Percentiles rank a stretch among this genome's conserved stretches.
Evolutionary conservation across 768 basidiomycete genomes (phyloP).

Genomic region (Podaxis pistillaris): DNA sequence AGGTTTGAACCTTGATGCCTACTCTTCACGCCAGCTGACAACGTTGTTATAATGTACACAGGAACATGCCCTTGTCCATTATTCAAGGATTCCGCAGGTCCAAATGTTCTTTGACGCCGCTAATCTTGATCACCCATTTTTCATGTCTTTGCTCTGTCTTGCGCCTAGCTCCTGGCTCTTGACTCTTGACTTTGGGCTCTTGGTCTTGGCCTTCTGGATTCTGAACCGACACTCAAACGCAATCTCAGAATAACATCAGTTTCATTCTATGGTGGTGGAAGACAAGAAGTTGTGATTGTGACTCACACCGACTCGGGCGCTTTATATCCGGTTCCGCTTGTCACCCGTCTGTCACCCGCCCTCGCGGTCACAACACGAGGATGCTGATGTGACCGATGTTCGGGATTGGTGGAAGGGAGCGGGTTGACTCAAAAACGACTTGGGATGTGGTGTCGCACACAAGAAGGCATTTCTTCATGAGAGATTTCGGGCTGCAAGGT

Average conservation of each 20-base stretch:
- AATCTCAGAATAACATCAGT: background rate
- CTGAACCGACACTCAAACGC: background rate
- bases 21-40: background rate
- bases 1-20: background rate
- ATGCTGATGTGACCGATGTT: background rate
- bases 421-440: background rate
- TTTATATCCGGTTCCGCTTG: background rate
- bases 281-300: background rate
- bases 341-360: background rate
- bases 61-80: background rate
- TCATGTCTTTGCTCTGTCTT: too few relatives aligned
- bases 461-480: background rate
- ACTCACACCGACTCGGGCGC: background rate
- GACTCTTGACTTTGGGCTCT: background rate
- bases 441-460: background rate
- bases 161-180: background rate
- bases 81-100: background rate
- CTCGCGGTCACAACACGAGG: background rate
- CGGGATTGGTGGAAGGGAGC: background rate
- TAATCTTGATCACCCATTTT: background rate
- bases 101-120: background rate
- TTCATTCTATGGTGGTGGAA: background rate
- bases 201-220: background rate
- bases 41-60: background rate
- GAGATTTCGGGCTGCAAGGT: background rate